These are phyloP conservation scores for Chaetomidium leptoderma DNA, from an alignment of 495 filamentous ascomycete species.

Conservation along the genomic window DNA sequence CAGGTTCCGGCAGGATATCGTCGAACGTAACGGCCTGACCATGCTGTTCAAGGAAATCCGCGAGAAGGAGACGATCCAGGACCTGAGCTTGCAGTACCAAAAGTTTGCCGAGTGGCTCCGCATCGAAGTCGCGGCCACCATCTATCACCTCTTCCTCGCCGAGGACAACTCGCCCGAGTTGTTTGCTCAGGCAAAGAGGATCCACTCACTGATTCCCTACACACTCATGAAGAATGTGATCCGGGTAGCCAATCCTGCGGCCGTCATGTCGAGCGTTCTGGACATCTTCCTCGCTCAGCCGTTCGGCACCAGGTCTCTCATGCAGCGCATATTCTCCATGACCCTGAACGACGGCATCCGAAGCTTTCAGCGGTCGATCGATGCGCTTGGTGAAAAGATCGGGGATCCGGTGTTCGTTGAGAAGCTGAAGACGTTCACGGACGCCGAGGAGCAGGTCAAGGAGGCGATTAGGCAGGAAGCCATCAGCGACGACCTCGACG, in stretches of 20 bases:
- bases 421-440: constrained; percentile 74
- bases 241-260: constrained; percentile 89
- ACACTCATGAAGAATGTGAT: constrained; percentile 93
- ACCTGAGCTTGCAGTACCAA: constrained; percentile 89
- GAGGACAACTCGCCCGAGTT: constrained; percentile 96
- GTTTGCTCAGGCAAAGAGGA: constrained; percentile 87
- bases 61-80: constrained; percentile 76
- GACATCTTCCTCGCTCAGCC: constrained; percentile 95
- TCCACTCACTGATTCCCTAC: constrained; percentile 92
- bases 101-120: constrained; percentile 98
- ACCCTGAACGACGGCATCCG: constrained; percentile 87
- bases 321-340: constrained; percentile 90
- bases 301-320: constrained; percentile 79
- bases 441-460: constrained; percentile 70
- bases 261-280: constrained; percentile 87
- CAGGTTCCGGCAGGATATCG: constrained; percentile 55
- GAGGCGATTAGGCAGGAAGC: constrained; percentile 69
- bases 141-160: constrained; percentile 95
- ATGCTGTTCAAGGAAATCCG: constrained; percentile 90
- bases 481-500: constrained; percentile 62
- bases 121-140: constrained; percentile 93
- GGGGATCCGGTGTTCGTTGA: constrained; percentile 71
- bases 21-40: constrained; percentile 73
- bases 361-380: constrained; percentile 77
- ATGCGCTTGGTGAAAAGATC: constrained; percentile 67